Base-by-base conservation (phyloP, 768 basidiomycete species). In the Naganishia vaughanmartiniae region DNA sequence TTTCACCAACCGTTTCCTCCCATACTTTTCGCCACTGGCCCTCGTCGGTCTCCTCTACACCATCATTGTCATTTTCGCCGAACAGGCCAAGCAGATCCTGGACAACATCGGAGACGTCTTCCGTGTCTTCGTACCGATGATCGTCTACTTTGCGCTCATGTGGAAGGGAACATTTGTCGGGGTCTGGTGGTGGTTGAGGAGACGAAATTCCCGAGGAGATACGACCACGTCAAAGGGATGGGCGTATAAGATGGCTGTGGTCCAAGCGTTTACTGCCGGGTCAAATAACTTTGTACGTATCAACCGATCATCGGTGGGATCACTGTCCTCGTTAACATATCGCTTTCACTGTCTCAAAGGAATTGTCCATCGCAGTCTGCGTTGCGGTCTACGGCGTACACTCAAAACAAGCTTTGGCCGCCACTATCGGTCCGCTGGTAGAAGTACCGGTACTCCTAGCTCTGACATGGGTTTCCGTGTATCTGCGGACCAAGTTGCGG, bases 41-140 rank as follows among this genome's bases (percentile, higher is more conserved):
- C 84, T 90, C 11, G 66, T 91, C 28, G 91, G 91, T 4, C 83
- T 94, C 12, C 85, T 93, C 1, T 92, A 92, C 83, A 92, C 90
- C 36, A 81, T 81, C 77, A 81, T 81, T 69, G 53, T 81, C 72
- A 80, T 80, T 55, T 78, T 79, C 55, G 77, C 78, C 28, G 66
- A 78, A 60, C 79, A 82, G 73, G 86, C 83, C 2, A 86, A 88
- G 63, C 86, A 86, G 69, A 91, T 92, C 73, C 80, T 91, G 14
- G 84, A 87, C 70, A 88, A 91, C 76, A 83, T 93, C 42, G 87
- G 90, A 0, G 85, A 86, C 6, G 90, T 91, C 2, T 92, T 92
- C 81, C 86, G 91, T 21, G 87, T 90, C 0, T 87, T 90, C 75
- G 90, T 92, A 7, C 91, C 92, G 1, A 85, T 91, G 83, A 82